Base-by-base conservation (phyloP, 1,284 basidiomycete genomes). In the Sporisorium scitamineum region DNA sequence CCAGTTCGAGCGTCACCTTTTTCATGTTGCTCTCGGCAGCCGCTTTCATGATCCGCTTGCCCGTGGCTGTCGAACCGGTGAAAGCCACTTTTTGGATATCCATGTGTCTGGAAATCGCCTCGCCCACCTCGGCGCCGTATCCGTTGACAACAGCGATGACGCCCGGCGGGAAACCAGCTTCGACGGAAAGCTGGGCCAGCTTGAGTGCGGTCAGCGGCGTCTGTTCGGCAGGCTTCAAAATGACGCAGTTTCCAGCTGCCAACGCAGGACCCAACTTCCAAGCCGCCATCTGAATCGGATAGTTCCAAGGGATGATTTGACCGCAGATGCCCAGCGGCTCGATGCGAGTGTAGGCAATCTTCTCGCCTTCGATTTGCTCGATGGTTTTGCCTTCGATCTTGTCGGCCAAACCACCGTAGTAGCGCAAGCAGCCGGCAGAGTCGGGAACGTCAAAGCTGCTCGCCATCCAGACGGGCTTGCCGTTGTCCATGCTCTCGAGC, bases 321-420 rank as follows among this genome's bases (percentile, higher is more conserved):
- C 76, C 80, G 24, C 68, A 94, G 66, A 97, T 94, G 76, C 95
- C 96, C 76, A 97, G 91, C 9, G 95, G 95, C 86, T 97, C 95
- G 85, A 95, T 93, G 31, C 91, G 89, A 87, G 86, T 92, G 91
- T 78, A 79, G 59, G 76, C 67, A 47, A 83, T 66, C 86, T 94
- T 94, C 59, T 88, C 88, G 82, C 91, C 91, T 81, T 93, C 91
- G 27, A 93, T 89, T 86, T 94, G 93, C 82, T 94, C 91, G 58
- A 89, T 66, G 10, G 67, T 89, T 85, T 94, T 90, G 26, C 95
- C 94, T 51, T 89, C 87, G 76, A 94, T 89, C 89, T 96, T 96
- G 88, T 96, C 94, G 3, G 80, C 84, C 78, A 85, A 80, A 51
- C 85, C 83, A 22, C 93, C 90, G 85, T 90, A 90, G 83, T 96